Evolutionary conservation across 169 alveolate genomes (phyloP).

Genomic region (Eimeria sp.): DNA sequence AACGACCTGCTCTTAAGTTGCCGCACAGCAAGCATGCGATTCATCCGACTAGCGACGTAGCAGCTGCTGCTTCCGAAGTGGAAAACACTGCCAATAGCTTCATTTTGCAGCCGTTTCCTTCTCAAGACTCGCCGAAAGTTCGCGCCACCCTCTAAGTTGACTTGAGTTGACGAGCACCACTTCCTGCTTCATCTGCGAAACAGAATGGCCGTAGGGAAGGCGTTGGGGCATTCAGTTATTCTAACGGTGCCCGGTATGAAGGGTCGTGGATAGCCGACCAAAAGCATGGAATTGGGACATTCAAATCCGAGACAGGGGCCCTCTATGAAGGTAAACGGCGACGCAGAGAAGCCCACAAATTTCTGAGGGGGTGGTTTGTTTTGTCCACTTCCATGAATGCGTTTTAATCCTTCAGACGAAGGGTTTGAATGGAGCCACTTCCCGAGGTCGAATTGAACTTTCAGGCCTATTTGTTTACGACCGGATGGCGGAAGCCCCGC

Average conservation of each 20-base stretch:
- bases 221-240: slow-evolving; percentile 58
- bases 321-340: slow-evolving; percentile 49
- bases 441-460: background rate
- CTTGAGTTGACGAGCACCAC: background rate
- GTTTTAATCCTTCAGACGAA: background rate
- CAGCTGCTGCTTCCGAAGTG: background rate
- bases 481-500: slow-evolving; percentile 56
- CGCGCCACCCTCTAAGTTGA: background rate
- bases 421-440: background rate
- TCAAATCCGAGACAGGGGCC: slow-evolving; percentile 55
- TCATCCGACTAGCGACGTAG: background rate
- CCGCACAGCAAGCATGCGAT: background rate
- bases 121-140: background rate
- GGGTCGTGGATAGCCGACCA: slow-evolving; percentile 61
- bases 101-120: background rate
- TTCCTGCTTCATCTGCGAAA: background rate
- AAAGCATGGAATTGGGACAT: slow-evolving; percentile 71
- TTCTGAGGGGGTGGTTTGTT: background rate
- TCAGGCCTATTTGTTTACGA: slow-evolving; percentile 57
- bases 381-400: background rate
- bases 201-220: slow-evolving; percentile 77
- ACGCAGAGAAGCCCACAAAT: background rate
- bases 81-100: background rate
- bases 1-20: background rate
- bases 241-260: slow-evolving; percentile 70